Evolutionary conservation across 805 yeast species (phyloP), one percentile per base, ranked within the genome.

Genomic region (Candida nonsorbophila): DNA sequence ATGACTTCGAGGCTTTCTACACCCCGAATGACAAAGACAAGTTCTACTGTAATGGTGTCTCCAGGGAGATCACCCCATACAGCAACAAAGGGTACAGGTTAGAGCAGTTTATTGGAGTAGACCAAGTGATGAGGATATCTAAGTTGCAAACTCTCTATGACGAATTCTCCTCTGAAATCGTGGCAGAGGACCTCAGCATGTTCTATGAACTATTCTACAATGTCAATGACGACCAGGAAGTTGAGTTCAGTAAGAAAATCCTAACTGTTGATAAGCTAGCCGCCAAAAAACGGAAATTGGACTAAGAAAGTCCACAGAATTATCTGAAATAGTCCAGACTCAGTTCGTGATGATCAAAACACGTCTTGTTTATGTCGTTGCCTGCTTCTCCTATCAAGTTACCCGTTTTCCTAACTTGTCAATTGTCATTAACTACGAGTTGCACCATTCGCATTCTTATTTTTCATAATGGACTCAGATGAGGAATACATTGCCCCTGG

Each of bases 1-100:
- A 64, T 1, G 72, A 74, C 30, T 85, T 84, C 44, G 38, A 50
- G 0, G 48, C 49, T 0, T 51, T 71, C 22, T 81, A 74, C 46
- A 84, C 20, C 2, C 14, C n/a, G 4, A 28, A 33, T 25, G 33
- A 31, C 15, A 29, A 26, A 7, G 29, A 25, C 6, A 17, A 82
- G 6, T 28, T 33, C 16, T 22, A 20, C n/a, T 11, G 16, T 9
- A 20, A 30, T 7, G 22, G 17, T 4, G 24, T 24, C 3, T 14
- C 21, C 13, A n/a, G 22, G 10, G 66, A 58, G 32, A 36, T 58
- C 14, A 53, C 60, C 2, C 58, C 60, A 1, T 20, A 33, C 1
- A 9, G 33, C 6, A 44, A 40, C 4, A 16, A 33, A 11, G 55
- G 55, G 3, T 58, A 58, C 33, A 21, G 13, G 8, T 14, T 52